Evolutionary conservation across 129 eudicot genomes (phyloP), one percentile per base, ranked within the genome.

Genomic region (Lactuca sativa): DNA sequence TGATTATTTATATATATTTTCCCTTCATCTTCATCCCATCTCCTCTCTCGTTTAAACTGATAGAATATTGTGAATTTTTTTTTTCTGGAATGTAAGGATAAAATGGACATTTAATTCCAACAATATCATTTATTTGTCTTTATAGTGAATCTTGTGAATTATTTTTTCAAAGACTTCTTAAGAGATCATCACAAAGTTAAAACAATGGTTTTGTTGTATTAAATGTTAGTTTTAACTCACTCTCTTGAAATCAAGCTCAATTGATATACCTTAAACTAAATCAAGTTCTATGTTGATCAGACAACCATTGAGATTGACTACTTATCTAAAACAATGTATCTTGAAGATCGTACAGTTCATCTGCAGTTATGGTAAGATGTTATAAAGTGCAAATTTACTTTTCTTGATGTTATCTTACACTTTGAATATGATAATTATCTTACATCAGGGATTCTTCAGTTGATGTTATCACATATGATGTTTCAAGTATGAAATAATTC

Each of bases 221-320:
- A 18, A 40, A 74, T 36, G 47, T 51, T 59, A 67, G 48, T 33
- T 16, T 37, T 59, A 56, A 67, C 44, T 49, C 18, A 38, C 0
- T 65, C 5, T n/a, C 4, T 17, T 43, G 4, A 64, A 8, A 9
- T 38, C 14, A 31, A 74, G 25, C 57, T 37, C 49, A 55, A 56
- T 4, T 13, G 18, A 48, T 67, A 49, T 36, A 18, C 34, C 31
- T 62, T 60, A 3, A 44, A 21, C 79, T 67, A 56, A 73, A 10
- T 12, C 73, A 36, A 17, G 74, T 44, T 62, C 37, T 54, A 34
- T 68, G 43, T 56, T 64, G 30, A 48, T 68, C 91, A 86, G 91
- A 88, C 88, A 51, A 86, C 91, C 32, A 86, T 86, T 76, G 91
- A 87, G 36, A 82, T 82, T 53, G 91, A 86, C 43, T 82, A 82